These are phyloP conservation scores for Amauroascus niger DNA, from an alignment of 2,329 filamentous ascomycete genomes.

Conservation along the genomic window DNA sequence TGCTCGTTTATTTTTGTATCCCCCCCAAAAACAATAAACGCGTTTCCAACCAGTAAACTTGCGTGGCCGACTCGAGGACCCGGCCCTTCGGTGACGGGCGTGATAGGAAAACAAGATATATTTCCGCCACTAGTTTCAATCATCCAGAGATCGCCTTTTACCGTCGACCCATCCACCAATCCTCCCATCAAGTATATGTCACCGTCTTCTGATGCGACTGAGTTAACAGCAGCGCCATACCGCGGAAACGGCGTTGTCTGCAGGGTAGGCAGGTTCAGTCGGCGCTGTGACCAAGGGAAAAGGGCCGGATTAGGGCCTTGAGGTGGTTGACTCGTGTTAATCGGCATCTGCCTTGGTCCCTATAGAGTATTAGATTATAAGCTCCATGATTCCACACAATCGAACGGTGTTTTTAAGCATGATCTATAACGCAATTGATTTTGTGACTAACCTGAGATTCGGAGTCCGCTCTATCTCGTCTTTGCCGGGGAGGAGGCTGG, in stretches of 20 bases:
- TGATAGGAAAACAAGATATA: constrained; percentile 82
- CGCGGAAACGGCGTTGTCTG: constrained; percentile 84
- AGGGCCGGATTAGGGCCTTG: constrained; percentile 62
- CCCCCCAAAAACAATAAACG: constrained; percentile 96
- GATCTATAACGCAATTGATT: background rate
- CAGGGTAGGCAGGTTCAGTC: constrained; percentile 72
- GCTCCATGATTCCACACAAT: background rate
- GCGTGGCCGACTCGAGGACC: constrained; percentile 90
- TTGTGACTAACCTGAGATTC: constrained; percentile 42
- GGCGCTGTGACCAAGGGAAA: constrained; percentile 91
- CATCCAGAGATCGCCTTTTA: constrained; percentile 97
- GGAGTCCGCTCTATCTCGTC: constrained; percentile 45
- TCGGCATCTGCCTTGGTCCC: constrained; percentile 40
- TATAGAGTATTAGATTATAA: constrained; percentile 3
- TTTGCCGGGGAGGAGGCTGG: constrained; percentile 49
- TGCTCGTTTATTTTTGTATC: constrained; percentile 95
- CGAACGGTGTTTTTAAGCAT: background rate
- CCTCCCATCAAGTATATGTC: constrained; percentile 98
- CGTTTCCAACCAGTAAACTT: constrained; percentile 90
- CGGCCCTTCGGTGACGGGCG: constrained; percentile 85
- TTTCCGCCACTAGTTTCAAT: constrained; percentile 75
- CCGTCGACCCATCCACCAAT: constrained; percentile 84
- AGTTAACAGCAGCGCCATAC: constrained; percentile 94
- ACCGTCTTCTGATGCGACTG: constrained; percentile 86
- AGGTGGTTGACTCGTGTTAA: constrained; percentile 39